phyloP scores from a whole-genome alignment of 2,329 filamentous ascomycete genomes.

The Alternaria solani region DNA sequence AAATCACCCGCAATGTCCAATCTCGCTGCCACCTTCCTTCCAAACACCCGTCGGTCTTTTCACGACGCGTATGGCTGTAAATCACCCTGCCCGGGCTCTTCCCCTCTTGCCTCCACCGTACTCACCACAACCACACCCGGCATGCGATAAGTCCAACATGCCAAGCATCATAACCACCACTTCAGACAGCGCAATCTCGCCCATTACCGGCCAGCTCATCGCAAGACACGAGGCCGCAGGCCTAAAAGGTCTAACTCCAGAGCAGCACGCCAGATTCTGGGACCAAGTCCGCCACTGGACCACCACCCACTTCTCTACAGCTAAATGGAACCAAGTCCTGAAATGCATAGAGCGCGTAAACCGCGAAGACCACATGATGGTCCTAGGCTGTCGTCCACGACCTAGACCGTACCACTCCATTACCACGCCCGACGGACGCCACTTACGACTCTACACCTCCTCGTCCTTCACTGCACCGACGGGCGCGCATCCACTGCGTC shows the following conservation, averaged over 20 bases:
- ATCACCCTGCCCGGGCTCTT: neutral
- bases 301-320: slow-evolving; percentile 20
- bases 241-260: slow-evolving; percentile 21
- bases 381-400: neutral
- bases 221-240: slow-evolving; percentile 26
- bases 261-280: slow-evolving; percentile 18
- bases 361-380: slow-evolving; percentile 15
- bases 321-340: slow-evolving; percentile 16
- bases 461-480: slow-evolving; percentile 13
- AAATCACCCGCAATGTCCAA: neutral
- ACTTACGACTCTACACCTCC: neutral
- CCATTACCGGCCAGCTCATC: neutral
- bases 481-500: slow-evolving; percentile 4
- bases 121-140: neutral
- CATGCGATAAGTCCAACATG: neutral
- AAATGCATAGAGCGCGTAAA: slow-evolving; percentile 4
- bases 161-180: neutral
- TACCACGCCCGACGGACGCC: neutral
- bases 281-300: slow-evolving; percentile 18
- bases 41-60: neutral
- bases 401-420: neutral
- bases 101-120: neutral
- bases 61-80: neutral
- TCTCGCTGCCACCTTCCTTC: neutral
- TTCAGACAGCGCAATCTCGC: neutral